A percentile compares a stretch with the other conserved stretches of the same genome.
These are phyloP conservation scores for Lunularia cruciata DNA, from an alignment of 225 moss, liverwort and hornwort species.

Conservation along the genomic window DNA sequence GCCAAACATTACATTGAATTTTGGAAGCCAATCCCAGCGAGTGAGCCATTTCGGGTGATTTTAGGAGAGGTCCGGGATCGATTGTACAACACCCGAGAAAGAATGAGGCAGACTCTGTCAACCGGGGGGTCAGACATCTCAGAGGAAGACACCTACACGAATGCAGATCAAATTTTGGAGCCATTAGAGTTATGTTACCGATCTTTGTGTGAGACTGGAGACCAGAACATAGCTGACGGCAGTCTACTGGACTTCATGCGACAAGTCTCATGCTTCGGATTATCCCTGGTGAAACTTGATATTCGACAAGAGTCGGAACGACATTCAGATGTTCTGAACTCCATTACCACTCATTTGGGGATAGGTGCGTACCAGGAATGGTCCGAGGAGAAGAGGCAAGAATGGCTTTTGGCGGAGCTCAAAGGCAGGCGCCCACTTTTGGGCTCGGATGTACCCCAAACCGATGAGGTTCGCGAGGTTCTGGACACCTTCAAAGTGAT, in stretches of 20 bases:
- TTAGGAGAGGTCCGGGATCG: conserved; percentile 4
- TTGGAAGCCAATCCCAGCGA: conserved; percentile 15
- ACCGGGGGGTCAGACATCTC: conserved; percentile 61
- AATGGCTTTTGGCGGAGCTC: conserved; percentile 10
- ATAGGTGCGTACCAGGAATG: conserved; percentile 8
- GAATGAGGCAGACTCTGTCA: conserved; percentile 49
- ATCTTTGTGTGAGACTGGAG: conserved; percentile 5
- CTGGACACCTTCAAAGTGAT: neutral
- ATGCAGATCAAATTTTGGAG: conserved; percentile 41
- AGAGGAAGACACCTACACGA: conserved; percentile 59
- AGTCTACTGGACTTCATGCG: conserved; percentile 16
- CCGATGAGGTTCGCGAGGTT: conserved; percentile 7
- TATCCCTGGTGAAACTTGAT: conserved; percentile 2
- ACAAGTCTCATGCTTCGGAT: conserved; percentile 7
- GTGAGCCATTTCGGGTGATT: conserved; percentile 8
- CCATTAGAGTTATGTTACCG: conserved; percentile 15
- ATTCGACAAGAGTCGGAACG: conserved; percentile 13
- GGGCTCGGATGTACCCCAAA: conserved; percentile 1
- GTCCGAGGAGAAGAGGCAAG: conserved; percentile 4
- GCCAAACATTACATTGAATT: conserved; percentile 60
- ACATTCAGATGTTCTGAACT: conserved; percentile 5
- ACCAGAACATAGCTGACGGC: conserved; percentile 6
- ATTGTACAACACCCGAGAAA: conserved; percentile 1
- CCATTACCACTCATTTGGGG: conserved; percentile 7
- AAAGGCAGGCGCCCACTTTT: conserved; percentile 5